These are phyloP conservation scores for Ceratobasidium papillatum DNA, from an alignment of 1,284 basidiomycete species.

Conservation along the genomic window DNA sequence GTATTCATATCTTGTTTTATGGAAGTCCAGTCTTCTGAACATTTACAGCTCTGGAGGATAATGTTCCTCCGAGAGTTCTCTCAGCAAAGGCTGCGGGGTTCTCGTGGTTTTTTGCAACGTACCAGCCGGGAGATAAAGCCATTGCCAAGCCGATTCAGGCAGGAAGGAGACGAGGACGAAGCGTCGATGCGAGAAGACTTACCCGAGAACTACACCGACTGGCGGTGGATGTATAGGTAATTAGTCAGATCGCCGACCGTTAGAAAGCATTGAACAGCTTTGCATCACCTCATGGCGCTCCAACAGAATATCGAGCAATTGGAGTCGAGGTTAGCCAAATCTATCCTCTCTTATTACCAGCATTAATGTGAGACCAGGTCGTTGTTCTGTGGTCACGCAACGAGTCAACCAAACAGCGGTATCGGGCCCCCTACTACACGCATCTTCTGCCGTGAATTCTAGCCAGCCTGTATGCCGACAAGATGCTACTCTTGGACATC, in stretches of 20 bases:
- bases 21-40: slow-evolving; percentile 27
- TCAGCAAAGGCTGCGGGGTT: slow-evolving; percentile 64
- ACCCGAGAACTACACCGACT: slow-evolving; percentile 62
- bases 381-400: slow-evolving; percentile 12
- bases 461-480: not conserved
- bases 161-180: slow-evolving; percentile 21
- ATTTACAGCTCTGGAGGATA: slow-evolving; percentile 64
- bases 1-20: slow-evolving; percentile 45
- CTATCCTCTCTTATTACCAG: not conserved
- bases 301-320: slow-evolving; percentile 38
- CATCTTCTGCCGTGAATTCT: not conserved
- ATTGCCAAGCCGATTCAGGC: slow-evolving; percentile 63
- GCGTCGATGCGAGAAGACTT: slow-evolving; percentile 29
- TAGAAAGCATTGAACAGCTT: slow-evolving; percentile 37
- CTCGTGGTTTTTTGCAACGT: slow-evolving; percentile 45
- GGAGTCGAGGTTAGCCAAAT: slow-evolving; percentile 20
- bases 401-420: not conserved
- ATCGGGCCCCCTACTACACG: not conserved
- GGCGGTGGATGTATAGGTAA: slow-evolving; percentile 80
- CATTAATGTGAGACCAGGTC: slow-evolving; percentile 3
- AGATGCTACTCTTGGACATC: not conserved
- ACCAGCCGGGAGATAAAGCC: slow-evolving; percentile 68
- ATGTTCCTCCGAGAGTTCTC: slow-evolving; percentile 71
- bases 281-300: not conserved
- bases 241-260: slow-evolving; percentile 31